Base-by-base conservation (phyloP, 257 asterid species). In the Fraxinus quadrangulata region DNA sequence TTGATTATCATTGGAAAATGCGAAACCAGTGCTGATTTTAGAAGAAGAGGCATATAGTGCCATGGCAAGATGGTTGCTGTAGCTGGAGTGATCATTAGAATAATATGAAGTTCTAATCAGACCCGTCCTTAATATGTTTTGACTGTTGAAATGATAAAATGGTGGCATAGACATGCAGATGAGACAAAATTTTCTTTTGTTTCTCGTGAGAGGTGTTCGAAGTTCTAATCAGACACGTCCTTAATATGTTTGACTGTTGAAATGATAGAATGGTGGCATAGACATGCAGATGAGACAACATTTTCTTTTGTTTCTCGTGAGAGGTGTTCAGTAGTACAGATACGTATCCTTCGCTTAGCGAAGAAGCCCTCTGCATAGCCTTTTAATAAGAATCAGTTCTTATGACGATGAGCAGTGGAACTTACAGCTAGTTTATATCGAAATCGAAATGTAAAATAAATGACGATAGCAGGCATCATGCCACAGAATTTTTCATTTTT, bases 131-230 rank as follows among this genome's bases (percentile, higher is more conserved):
- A 54, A 54, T 54, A 13, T 49, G 59, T 47, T 54, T 45, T 40
- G 68, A 39, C 30, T 10, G 3, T 49, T 26, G 34, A 37, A 26
- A 12, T 23, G 21, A 26, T 17, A 33, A 80, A 82, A 82, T 70
- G 73, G 80, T 82, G 81, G 86, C 83, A 1, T 56, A 19, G 61
- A 73, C 86, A 78, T 82, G 86, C 83, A 75, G 81, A 75, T 6
- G 16, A 14, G 83, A 78, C 81, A 75, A 74, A 28, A 6, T 42
- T 72, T 37, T 10, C 1, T 26, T 34, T 77, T 39, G 71, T 70
- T 14, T 14, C 10, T 7, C 19, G 63, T 51, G 21, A 51, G 6
- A 51, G 61, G 21, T 17, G 61, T 51, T 19, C 61, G n/a, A n/a
- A n/a, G n/a, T n/a, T 45, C 17, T 45, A 45, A 2, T 42, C 17